Evolutionary conservation across 225 moss, liverwort and hornwort genomes (phyloP), one percentile per base, ranked within the genome.

Genomic region (Marchantia paleacea): DNA sequence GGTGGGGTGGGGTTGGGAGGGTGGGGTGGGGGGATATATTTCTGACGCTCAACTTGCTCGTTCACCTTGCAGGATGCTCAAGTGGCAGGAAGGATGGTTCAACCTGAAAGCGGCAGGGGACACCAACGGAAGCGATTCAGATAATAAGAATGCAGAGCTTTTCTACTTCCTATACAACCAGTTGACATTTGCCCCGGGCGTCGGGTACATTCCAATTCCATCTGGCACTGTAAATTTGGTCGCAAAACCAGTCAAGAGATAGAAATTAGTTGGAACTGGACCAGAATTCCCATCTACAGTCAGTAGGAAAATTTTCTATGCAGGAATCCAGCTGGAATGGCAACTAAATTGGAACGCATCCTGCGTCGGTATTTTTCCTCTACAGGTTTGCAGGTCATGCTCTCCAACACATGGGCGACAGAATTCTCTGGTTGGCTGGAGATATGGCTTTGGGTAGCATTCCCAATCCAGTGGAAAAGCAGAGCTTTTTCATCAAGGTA

Each of bases 371-470:
- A 15, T 19, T 20, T 7, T 70, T 48, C 13, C 0, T 49, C 49
- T 64, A 63, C 81, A 87, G 84, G 10, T 87, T 77, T 79, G 84
- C 87, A 15, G 87, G 84, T 48, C 85, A 85, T 70, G 84, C 82
- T 31, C 69, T 82, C 22, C 57, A 66, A 25, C 24, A 75, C 22
- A 55, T 63, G 64, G 75, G 75, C 29, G 73, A 80, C 52, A 72
- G 81, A 50, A 80, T 87, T 39, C 82, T 87, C 30, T 87, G 87
- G 87, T 18, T 82, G 55, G 74, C 67, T 73, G 82, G 84, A 58
- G 84, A 82, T 26, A 0, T 25, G 57, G 79, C 79, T 5, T 66
- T 87, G 49, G 58, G 58, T 14, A 69, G 51, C 75, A 55, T 87
- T 74, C 72, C 73, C 12, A 52, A 71, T 47, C 82, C 78, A 5